phyloP scores from a whole-genome alignment of 495 filamentous ascomycete species.

The Penicillium bialowiezense region DNA sequence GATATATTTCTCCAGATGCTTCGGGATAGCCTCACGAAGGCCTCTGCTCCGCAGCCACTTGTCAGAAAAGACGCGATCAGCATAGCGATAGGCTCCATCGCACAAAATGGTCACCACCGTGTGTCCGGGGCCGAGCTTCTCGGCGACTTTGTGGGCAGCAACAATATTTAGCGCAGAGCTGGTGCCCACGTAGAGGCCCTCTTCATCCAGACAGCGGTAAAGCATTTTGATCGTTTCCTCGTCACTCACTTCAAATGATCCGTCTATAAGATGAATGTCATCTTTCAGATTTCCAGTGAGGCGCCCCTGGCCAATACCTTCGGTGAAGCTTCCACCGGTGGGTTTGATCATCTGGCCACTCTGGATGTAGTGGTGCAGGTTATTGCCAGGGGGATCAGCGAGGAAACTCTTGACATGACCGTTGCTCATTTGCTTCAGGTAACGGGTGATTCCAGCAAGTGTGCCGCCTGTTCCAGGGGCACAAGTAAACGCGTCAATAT shows the following conservation, averaged over 20 bases:
- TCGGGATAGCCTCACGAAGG: slow-evolving; percentile 76
- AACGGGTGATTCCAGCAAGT: slow-evolving; percentile 83
- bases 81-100: slow-evolving; percentile 95
- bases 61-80: slow-evolving; percentile 84
- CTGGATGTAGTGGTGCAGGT: slow-evolving; percentile 86
- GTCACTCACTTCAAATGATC: slow-evolving; percentile 80
- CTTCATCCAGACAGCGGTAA: slow-evolving; percentile 94
- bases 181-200: slow-evolving; percentile 93
- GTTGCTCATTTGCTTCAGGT: slow-evolving; percentile 75
- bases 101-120: slow-evolving; percentile 92
- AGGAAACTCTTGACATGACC: slow-evolving; percentile 85
- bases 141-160: slow-evolving; percentile 89
- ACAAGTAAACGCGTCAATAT: slow-evolving; percentile 91
- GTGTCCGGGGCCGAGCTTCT: slow-evolving; percentile 83
- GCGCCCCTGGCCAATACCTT: slow-evolving; percentile 95
- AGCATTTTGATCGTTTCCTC: slow-evolving; percentile 98
- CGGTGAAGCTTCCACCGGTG: slow-evolving; percentile 86
- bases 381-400: slow-evolving; percentile 88
- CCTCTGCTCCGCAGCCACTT: slow-evolving; percentile 87
- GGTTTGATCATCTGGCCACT: slow-evolving; percentile 82
- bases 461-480: slow-evolving; percentile 92
- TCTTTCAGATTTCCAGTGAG: slow-evolving; percentile 88
- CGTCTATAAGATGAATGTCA: slow-evolving; percentile 82
- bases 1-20: slow-evolving; percentile 86
- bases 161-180: slow-evolving; percentile 92